These are phyloP conservation scores for Vigna nakashimae DNA, from an alignment of 306 rosid genomes.

Conservation along the genomic window DNA sequence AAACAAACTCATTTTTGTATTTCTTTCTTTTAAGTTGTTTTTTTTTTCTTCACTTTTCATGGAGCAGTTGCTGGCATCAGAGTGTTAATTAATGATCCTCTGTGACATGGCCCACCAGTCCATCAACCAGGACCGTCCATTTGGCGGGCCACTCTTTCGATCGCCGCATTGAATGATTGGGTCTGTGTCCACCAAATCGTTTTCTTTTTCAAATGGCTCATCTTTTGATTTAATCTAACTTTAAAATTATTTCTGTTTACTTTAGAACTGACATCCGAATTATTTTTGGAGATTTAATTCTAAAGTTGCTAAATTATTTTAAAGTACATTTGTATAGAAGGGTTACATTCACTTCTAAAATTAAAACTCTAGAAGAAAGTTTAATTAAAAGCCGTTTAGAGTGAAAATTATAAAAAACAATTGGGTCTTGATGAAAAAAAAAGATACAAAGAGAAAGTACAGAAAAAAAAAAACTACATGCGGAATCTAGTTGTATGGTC, in stretches of 20 bases:
- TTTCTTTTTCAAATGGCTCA: neutral
- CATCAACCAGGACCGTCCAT: conserved; percentile 50
- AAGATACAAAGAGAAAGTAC: too few relatives aligned
- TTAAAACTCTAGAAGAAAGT: neutral
- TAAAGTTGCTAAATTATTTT: neutral
- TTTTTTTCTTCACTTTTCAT: neutral
- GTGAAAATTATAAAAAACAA: too few relatives aligned
- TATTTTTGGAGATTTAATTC: neutral
- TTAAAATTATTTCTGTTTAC: neutral
- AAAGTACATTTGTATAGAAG: neutral
- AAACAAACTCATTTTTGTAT: neutral
- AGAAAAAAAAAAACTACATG: too few relatives aligned
- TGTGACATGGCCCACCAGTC: conserved; percentile 29
- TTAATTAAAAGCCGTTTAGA: neutral
- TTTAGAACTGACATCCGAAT: neutral
- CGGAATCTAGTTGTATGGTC: too few relatives aligned
- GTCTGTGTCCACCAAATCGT: conserved; percentile 39
- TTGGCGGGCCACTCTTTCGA: conserved; percentile 43
- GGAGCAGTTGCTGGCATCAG: conserved; percentile 43
- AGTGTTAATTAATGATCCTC: conserved; percentile 40
- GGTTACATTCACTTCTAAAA: neutral
- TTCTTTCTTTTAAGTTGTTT: neutral
- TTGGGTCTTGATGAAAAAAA: too few relatives aligned
- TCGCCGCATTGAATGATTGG: conserved; percentile 60
- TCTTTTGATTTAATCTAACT: neutral